These are phyloP conservation scores for Chaetomiaceae sp. DNA, from an alignment of 2,329 filamentous ascomycete genomes.

Conservation along the genomic window DNA sequence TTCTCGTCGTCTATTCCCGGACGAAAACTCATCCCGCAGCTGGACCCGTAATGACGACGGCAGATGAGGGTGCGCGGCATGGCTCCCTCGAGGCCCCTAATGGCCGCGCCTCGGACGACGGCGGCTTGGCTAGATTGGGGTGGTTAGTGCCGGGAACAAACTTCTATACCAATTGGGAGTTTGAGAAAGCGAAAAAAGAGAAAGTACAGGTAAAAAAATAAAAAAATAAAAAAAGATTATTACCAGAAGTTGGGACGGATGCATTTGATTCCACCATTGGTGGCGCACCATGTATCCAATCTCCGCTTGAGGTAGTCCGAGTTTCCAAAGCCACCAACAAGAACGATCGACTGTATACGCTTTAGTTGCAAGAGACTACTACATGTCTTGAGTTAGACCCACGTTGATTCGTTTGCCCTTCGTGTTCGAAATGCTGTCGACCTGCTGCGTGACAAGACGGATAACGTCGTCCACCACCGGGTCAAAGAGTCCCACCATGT, in stretches of 20 bases:
- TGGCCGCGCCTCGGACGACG: slow-evolving; percentile 1
- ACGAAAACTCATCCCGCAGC: neutral
- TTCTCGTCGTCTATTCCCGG: neutral
- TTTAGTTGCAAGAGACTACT: too few relatives aligned
- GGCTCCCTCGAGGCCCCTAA: neutral
- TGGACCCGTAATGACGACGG: slow-evolving; percentile 1
- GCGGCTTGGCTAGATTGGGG: neutral
- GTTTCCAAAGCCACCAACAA: slow-evolving; percentile 6
- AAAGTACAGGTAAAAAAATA: neutral
- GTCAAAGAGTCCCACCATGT: neutral
- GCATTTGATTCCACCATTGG: slow-evolving; percentile 1
- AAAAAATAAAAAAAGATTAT: neutral
- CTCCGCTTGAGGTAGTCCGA: slow-evolving; percentile 2
- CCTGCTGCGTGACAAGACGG: neutral
- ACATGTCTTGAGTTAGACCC: too few relatives aligned
- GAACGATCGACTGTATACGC: neutral
- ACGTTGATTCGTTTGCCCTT: slow-evolving; percentile 4
- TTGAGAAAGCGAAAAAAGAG: neutral
- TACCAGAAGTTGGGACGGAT: slow-evolving; percentile 3
- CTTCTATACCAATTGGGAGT: neutral
- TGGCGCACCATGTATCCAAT: neutral
- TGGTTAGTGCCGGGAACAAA: neutral
- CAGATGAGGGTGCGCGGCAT: slow-evolving; percentile 2
- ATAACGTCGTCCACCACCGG: neutral
- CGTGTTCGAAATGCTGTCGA: neutral